These are phyloP conservation scores for Aspergillus baeticus DNA, from an alignment of 495 filamentous ascomycete species.

Conservation along the genomic window DNA sequence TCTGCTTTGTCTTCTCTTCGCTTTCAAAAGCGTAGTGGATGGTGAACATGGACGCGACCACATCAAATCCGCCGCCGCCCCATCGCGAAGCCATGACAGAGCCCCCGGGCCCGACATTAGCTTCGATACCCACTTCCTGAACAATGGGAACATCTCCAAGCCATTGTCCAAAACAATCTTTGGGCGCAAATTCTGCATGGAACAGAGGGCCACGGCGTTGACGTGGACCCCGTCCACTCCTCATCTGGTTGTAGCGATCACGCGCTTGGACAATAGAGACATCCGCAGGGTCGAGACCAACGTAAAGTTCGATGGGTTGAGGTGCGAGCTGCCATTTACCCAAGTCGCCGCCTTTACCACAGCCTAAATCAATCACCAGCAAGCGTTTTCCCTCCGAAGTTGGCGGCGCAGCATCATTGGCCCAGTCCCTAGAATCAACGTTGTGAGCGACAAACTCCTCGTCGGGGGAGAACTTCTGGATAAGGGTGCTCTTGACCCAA, in stretches of 20 bases:
- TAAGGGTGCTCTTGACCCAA: slow-evolving; percentile 95
- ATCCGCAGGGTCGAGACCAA: slow-evolving; percentile 90
- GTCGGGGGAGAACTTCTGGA: slow-evolving; percentile 91
- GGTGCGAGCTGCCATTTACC: slow-evolving; percentile 93
- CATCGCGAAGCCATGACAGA: slow-evolving; percentile 54
- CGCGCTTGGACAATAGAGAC: slow-evolving; percentile 85
- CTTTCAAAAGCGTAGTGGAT: slow-evolving; percentile 98
- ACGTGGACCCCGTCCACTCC: slow-evolving; percentile 51
- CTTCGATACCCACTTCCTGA: slow-evolving; percentile 80
- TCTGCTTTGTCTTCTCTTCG: slow-evolving; percentile 81
- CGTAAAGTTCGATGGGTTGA: slow-evolving; percentile 80
- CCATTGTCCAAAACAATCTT: slow-evolving; percentile 85
- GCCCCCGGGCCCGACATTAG: slow-evolving; percentile 58
- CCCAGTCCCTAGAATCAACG: slow-evolving; percentile 42
- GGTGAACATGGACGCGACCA: slow-evolving; percentile 98
- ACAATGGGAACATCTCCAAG: slow-evolving; percentile 76
- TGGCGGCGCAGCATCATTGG: slow-evolving; percentile 52
- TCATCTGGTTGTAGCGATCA: slow-evolving; percentile 77
- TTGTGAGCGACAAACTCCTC: slow-evolving; percentile 59
- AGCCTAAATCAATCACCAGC: slow-evolving; percentile 88
- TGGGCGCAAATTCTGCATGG: slow-evolving; percentile 77
- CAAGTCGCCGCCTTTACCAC: slow-evolving; percentile 94
- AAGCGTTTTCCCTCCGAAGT: slow-evolving; percentile 51
- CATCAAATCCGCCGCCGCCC: slow-evolving; percentile 84
- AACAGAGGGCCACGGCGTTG: slow-evolving; percentile 67